Evolutionary conservation across 1,284 basidiomycete species (phyloP).

Genomic region (Cryptococcus depauperatus): DNA sequence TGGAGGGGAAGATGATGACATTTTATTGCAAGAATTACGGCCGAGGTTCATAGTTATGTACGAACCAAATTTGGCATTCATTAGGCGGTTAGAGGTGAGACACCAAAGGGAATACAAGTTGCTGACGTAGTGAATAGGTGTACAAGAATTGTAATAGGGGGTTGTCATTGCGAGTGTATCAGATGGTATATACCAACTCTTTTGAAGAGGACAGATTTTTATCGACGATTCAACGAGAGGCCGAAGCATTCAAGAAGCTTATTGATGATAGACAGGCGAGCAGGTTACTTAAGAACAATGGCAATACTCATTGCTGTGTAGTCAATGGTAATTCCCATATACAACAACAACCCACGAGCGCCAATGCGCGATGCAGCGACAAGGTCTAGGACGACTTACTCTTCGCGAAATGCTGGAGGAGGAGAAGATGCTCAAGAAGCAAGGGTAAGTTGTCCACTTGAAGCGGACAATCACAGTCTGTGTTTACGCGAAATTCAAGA

Average conservation of each 20-base stretch:
- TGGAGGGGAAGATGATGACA: slow-evolving; percentile 86
- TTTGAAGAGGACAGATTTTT: slow-evolving; percentile 95
- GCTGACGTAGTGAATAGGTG: slow-evolving; percentile 51
- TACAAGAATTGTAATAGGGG: slow-evolving; percentile 75
- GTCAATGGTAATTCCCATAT: slow-evolving; percentile 85
- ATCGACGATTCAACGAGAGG: slow-evolving; percentile 77
- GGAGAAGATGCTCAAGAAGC: slow-evolving; percentile 61
- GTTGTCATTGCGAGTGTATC: slow-evolving; percentile 82
- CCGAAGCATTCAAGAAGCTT: slow-evolving; percentile 86
- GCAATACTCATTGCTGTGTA: slow-evolving; percentile 32
- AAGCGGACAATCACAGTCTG: neutral
- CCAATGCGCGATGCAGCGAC: slow-evolving; percentile 51
- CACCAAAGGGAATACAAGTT: neutral
- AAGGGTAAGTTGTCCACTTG: slow-evolving; percentile 48
- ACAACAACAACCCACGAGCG: slow-evolving; percentile 64
- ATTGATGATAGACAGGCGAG: slow-evolving; percentile 85
- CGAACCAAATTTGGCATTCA: slow-evolving; percentile 88
- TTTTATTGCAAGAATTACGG: slow-evolving; percentile 73
- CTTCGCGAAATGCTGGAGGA: slow-evolving; percentile 79
- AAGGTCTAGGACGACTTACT: slow-evolving; percentile 71
- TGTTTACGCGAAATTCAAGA: slow-evolving; percentile 47
- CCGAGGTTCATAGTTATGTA: slow-evolving; percentile 93
- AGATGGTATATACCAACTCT: slow-evolving; percentile 85
- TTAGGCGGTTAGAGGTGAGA: slow-evolving; percentile 79
- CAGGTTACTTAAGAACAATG: slow-evolving; percentile 13